Evolutionary conservation across 75 land plant species (phyloP).

Genomic region (Chamaecyparis obtusa): DNA sequence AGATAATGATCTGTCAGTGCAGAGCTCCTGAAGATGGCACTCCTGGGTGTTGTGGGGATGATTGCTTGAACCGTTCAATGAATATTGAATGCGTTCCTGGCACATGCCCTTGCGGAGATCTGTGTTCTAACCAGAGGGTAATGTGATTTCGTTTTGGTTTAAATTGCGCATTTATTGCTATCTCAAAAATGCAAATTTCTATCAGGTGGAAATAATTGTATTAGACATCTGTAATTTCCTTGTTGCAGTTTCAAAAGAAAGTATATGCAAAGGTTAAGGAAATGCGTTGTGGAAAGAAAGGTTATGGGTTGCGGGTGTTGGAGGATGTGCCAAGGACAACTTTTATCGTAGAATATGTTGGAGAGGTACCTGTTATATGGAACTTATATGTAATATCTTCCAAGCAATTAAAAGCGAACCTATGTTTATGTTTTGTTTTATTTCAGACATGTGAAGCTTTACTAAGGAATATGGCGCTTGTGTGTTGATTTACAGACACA

Average conservation of each 20-base stretch:
- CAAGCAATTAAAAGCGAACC: background rate
- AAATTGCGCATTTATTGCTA: background rate
- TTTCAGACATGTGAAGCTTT: background rate
- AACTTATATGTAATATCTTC: background rate
- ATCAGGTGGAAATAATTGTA: background rate
- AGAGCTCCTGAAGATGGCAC: constrained; percentile 35
- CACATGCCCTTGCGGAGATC: constrained; percentile 45
- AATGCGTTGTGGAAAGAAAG: constrained; percentile 54
- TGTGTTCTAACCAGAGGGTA: constrained; percentile 53
- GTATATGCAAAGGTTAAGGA: constrained; percentile 25
- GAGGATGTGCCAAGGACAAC: constrained; percentile 33
- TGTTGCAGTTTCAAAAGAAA: constrained; percentile 40
- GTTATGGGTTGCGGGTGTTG: constrained; percentile 33
- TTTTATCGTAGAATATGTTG: constrained; percentile 51
- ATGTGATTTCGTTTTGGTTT: background rate
- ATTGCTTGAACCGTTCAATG: constrained; percentile 43
- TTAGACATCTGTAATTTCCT: background rate
- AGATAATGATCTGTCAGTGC: constrained; percentile 46
- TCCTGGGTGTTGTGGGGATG: constrained; percentile 44
- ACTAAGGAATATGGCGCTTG: background rate
- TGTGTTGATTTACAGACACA: background rate
- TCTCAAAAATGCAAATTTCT: background rate
- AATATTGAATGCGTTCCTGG: constrained; percentile 41
- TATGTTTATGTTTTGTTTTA: background rate
- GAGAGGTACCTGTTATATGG: constrained; percentile 31